phyloP scores from a whole-genome alignment of 2,329 filamentous ascomycete genomes.

The Ramularia endophylla region DNA sequence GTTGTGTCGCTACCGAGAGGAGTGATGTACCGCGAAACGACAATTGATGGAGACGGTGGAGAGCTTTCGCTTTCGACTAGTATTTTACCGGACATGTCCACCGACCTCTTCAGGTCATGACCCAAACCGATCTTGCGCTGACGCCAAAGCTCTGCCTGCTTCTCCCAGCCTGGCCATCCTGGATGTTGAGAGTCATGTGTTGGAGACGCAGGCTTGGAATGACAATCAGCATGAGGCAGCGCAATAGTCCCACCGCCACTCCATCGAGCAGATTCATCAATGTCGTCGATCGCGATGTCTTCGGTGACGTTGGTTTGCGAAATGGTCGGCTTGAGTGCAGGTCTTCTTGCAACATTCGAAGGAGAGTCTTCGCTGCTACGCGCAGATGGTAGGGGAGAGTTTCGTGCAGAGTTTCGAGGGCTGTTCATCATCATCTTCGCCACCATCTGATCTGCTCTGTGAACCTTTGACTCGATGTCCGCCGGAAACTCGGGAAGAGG shows the following conservation, averaged over 20 bases:
- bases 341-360: no score
- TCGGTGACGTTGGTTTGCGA: no score
- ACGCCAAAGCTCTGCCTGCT: slow-evolving; percentile 27
- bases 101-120: slow-evolving; percentile 5
- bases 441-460: slow-evolving; percentile 23
- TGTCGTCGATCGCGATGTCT: no score
- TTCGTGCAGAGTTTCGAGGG: slow-evolving; percentile 7
- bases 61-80: slow-evolving; percentile 2
- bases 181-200: slow-evolving; percentile 19
- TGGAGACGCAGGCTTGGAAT: slow-evolving; percentile 9
- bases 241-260: slow-evolving; percentile 7
- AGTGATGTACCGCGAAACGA: slow-evolving; percentile 31
- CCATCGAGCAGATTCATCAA: no score
- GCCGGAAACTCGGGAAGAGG: slow-evolving; percentile 28
- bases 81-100: slow-evolving; percentile 2
- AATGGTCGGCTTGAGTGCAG: no score
- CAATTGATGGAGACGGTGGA: slow-evolving; percentile 24
- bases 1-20: slow-evolving; percentile 16
- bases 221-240: slow-evolving; percentile 6
- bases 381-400: not conserved
- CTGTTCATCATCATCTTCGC: slow-evolving; percentile 22
- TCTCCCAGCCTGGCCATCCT: slow-evolving; percentile 25
- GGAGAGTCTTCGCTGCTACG: no score
- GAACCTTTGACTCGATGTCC: slow-evolving; percentile 23
- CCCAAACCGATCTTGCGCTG: slow-evolving; percentile 23